Evolutionary conservation across 2,329 filamentous ascomycete species (phyloP), one percentile per base, ranked within the genome.

Genomic region (Xylariales sp.): DNA sequence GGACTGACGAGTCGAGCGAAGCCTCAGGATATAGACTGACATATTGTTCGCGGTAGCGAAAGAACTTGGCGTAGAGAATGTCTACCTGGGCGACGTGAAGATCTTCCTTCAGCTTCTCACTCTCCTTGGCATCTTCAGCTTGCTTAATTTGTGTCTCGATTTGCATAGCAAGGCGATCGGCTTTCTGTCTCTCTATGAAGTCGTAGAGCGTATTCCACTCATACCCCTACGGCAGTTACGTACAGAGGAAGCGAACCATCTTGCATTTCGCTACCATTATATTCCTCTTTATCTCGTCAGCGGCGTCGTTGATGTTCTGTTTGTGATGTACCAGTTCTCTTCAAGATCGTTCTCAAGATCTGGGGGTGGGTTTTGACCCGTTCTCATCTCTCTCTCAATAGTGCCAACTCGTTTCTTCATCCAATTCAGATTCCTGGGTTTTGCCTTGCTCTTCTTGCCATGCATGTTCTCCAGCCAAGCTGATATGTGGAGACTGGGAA

Each of bases 231-330:
- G 39, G n/a, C 31, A 27, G 20, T 43, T 7, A n/a, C 74, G 38
- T 69, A 86, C 86, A 87, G 62, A 91, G 91, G 59, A 93, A 93
- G 20, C 87, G 73, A 38, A 91, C 79, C 77, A 88, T 90, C 60
- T 91, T 86, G 54, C 89, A 93, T 60, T 82, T 85, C 38, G 71
- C 71, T 47, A 90, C 88, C 77, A 90, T 87, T 45, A 79, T 73
- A 52, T 73, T 74, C 50, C 79, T 74, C 56, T 72, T 73, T 64
- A 80, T 82, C 53, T 80, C 78, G 44, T 73, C 71, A 45, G 76
- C 68, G 35, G 75, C 71, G 47, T 76, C 71, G 4, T 64, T 70
- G 44, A 90, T 69, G 54, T 86, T 82, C 48, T 77, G 70, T 60
- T 79, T 73, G 54, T 82, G 82, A 4, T 81, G 74, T 34, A 74